Conservation (phyloP, 1,139 yeast species). For the Pichia sp. region DNA sequence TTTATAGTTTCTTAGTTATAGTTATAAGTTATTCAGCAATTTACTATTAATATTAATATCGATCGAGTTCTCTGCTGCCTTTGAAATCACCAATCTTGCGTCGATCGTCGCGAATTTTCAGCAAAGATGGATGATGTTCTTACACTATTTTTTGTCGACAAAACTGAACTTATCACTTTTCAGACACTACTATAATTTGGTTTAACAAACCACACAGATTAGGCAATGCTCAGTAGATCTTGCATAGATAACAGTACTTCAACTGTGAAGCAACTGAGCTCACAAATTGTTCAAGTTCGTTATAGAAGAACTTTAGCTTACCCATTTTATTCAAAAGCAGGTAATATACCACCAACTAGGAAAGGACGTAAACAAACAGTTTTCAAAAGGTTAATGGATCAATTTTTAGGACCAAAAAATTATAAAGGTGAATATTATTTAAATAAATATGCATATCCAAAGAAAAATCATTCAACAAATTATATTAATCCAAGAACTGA, state of each 20-base stretch:
- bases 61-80: too few species aligned
- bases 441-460: constrained; percentile 71
- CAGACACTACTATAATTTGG: background rate
- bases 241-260: constrained; percentile 7
- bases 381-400: constrained; percentile 35
- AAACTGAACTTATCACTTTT: background rate
- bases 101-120: background rate
- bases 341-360: constrained; percentile 35
- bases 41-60: too few species aligned
- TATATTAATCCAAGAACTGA: constrained; percentile 59
- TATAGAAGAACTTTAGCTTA: constrained; percentile 40
- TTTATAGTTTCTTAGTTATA: background rate
- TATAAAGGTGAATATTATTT: constrained; percentile 73
- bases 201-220: background rate
- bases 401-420: constrained; percentile 76
- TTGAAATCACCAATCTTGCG: too few species aligned
- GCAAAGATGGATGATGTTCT: background rate
- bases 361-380: constrained; percentile 37
- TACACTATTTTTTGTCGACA: background rate
- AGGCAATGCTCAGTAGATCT: constrained; percentile 9
- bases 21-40: background rate
- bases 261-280: constrained; percentile 12
- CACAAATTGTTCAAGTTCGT: constrained; percentile 27
- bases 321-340: constrained; percentile 38
- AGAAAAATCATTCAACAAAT: constrained; percentile 66